These are phyloP conservation scores for Metarhizium humberi DNA, from an alignment of 2,329 filamentous ascomycete species.

Conservation along the genomic window DNA sequence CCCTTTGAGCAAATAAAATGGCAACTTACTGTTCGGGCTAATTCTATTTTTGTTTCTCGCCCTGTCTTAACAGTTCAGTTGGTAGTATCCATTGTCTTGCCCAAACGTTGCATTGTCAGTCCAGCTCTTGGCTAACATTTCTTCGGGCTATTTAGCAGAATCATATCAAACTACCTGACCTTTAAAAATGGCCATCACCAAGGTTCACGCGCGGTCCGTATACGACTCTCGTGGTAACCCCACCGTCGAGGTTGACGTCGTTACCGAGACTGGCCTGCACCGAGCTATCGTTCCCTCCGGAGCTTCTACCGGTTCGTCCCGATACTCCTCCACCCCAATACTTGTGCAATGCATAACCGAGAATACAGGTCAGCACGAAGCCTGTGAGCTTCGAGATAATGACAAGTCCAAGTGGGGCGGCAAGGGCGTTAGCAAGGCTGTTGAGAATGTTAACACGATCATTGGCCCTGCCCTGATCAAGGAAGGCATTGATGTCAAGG, in stretches of 20 bases:
- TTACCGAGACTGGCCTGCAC: slow-evolving; percentile 94
- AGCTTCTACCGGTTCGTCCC: slow-evolving; percentile 74
- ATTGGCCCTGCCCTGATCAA: slow-evolving; percentile 77
- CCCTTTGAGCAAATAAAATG: no score
- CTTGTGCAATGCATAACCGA: slow-evolving; percentile 19
- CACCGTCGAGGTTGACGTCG: slow-evolving; percentile 95
- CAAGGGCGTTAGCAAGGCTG: slow-evolving; percentile 82
- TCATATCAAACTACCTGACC: not conserved
- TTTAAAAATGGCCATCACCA: slow-evolving; percentile 76
- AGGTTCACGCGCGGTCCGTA: slow-evolving; percentile 87
- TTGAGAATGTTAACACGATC: slow-evolving; percentile 73
- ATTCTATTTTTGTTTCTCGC: not conserved
- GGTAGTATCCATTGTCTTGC: slow-evolving; percentile 6
- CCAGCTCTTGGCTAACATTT: slow-evolving; percentile 1
- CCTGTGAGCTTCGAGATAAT: slow-evolving; percentile 82
- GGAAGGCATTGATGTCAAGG: slow-evolving; percentile 75
- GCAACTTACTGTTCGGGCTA: not conserved
- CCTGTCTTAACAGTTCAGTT: not conserved
- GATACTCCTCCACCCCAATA: slow-evolving; percentile 13
- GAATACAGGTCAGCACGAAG: slow-evolving; percentile 70
- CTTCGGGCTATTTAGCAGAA: not conserved
- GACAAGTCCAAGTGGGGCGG: slow-evolving; percentile 80
- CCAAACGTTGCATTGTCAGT: not conserved
- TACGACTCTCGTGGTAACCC: slow-evolving; percentile 99
- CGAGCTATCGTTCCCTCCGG: slow-evolving; percentile 95